Base-by-base conservation (phyloP, 441 rosid species). In the Gossypium gossypioides region DNA sequence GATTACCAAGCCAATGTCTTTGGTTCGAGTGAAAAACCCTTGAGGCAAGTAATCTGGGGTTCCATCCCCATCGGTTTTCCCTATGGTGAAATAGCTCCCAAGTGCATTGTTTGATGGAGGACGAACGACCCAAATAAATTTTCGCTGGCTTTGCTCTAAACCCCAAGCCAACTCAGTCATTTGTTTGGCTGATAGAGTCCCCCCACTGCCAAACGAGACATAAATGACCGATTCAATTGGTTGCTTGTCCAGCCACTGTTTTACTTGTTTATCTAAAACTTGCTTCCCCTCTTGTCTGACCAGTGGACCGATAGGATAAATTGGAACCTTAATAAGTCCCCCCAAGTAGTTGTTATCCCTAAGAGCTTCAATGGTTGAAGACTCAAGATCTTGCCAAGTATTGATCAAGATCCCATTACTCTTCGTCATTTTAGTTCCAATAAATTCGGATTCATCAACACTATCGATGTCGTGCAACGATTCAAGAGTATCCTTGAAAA, bases 201-300 rank as follows among this genome's bases (percentile, higher is more conserved):
- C 92, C 10, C 86, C 88, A 34, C 91, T 87, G 12, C 91, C 91
- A 68, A 87, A 80, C 2, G 88, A 86, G 44, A 87, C 82, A 16
- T 76, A 86, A 6, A 87, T 22, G 40, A 84, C 86, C 2, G 91
- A 87, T 68, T 72, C 77, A 4, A 6, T 34, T 0, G 65, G 71
- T 56, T 84, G 88, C 55, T 5, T 32, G 75, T 84, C 82, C 18
- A 87, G 46, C 89, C 89, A 87, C 21, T 68, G 70, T 1, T 78
- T 27, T 0, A 80, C 46, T 2, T 19, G 9, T 15, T 13, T 15
- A 54, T 10, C 32, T 1, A 16, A 6, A 60, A 18, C 66, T 6
- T 13, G 48, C 2, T 22, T 6, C 1, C 16, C 67, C 42, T 22
- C 67, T 3, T 74, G 25, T 32, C 81, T 72, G 12, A 59, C 77